phyloP scores from a whole-genome alignment of 2,329 filamentous ascomycete genomes.

The Cercospora janseana region DNA sequence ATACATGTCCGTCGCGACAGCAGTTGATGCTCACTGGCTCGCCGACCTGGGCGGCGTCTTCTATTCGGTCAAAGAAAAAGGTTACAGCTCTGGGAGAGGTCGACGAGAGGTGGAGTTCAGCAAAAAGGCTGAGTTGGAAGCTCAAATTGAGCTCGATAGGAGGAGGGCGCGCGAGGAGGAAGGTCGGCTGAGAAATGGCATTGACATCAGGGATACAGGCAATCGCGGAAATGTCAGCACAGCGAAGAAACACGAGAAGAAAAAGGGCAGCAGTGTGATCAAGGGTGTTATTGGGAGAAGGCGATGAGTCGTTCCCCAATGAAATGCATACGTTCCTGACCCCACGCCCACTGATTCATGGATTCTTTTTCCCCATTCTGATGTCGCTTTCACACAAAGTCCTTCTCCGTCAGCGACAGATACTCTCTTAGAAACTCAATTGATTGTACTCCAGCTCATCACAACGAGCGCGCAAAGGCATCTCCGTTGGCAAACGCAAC shows the following conservation, averaged over 20 bases:
- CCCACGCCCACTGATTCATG: no score
- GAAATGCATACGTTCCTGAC: no score
- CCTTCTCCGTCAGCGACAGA: no score
- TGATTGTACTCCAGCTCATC: no score
- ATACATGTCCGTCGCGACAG: constrained; percentile 96
- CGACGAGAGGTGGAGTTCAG: constrained; percentile 35
- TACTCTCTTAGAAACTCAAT: no score
- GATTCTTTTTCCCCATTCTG: no score
- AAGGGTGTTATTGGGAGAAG: constrained; percentile 31
- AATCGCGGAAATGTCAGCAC: constrained; percentile 17
- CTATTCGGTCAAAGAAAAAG: constrained; percentile 96
- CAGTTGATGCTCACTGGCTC: constrained; percentile 95
- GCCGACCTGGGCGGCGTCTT: constrained; percentile 96
- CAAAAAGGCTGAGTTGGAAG: constrained; percentile 35
- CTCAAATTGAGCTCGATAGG: constrained; percentile 33
- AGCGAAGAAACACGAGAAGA: constrained; percentile 18
- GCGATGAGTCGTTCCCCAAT: no score
- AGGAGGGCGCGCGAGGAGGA: constrained; percentile 22
- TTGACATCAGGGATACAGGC: not conserved
- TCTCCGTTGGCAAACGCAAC: no score
- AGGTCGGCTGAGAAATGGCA: constrained; percentile 15
- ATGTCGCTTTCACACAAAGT: no score
- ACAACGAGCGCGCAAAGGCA: no score
- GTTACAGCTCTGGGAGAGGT: constrained; percentile 49
- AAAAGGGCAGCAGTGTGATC: constrained; percentile 33